Base-by-base conservation (phyloP, 768 basidiomycete genomes). In the Termitomyces sp. region DNA sequence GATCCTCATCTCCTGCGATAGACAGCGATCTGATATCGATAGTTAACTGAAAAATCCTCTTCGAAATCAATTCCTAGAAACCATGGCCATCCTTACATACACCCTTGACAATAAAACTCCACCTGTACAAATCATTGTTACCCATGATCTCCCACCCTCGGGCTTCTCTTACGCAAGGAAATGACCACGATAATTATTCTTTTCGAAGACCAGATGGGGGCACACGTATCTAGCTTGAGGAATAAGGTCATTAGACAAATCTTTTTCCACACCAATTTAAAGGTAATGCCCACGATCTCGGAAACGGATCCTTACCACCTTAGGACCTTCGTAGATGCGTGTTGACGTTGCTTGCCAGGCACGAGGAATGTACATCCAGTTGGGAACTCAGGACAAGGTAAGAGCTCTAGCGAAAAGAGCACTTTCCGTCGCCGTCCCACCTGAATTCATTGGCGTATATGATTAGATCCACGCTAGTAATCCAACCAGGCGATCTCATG, bases 251-350 rank as follows among this genome's bases (percentile, higher is more conserved):
- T 24, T 32, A 51, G 9, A 28, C 41, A 47, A 54, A 18, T 36
- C n/a, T 20, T 14, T 3, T 30, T 11, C n/a, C 13, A 20, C 8
- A 54, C n/a, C 43, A 32, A 50, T 16, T 55, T 51, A 5, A 28
- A 49, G 13, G 6, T 44, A 46, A 48, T 1, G n/a, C n/a, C n/a
- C n/a, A n/a, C n/a, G n/a, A n/a, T n/a, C n/a, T n/a, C n/a, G n/a
- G 41, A 46, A 18, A 52, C 18, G 68, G 70, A 20, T 57, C 61
- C 33, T 67, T 66, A 18, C 65, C 61, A n/a, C n/a, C n/a, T n/a
- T n/a, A n/a, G n/a, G n/a, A n/a, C n/a, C n/a, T 63, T 86, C 86
- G 63, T 86, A 86, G 20, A 85, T 84, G 14, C 83, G 72, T 5
- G 79, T 26, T 0, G 84, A 79, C 1, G 84, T 81, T 2, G 82